Evolutionary conservation across 1,284 basidiomycete genomes (phyloP).

Genomic region (Leccinum pseudoinsigne): DNA sequence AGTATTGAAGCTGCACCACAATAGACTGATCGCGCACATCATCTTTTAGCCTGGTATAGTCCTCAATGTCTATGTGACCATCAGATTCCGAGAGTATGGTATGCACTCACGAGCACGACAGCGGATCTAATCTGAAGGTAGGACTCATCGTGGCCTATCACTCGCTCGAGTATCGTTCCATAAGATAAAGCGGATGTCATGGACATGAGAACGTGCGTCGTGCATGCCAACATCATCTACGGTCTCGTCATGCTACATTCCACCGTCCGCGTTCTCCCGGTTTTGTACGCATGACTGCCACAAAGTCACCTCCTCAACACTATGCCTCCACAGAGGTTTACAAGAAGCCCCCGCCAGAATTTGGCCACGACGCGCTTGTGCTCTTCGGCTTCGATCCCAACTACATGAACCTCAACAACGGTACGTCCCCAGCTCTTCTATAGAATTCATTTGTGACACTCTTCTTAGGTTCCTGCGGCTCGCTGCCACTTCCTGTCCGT

Average conservation of each 20-base stretch:
- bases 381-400: slow-evolving; percentile 54
- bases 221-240: neutral
- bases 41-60: no score
- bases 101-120: slow-evolving; percentile 43
- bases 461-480: slow-evolving; percentile 64
- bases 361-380: slow-evolving; percentile 52
- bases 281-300: neutral
- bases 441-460: neutral
- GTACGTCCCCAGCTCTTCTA: slow-evolving; percentile 32
- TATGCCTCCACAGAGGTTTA: slow-evolving; percentile 16
- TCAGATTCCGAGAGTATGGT: neutral
- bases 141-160: slow-evolving; percentile 58
- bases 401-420: slow-evolving; percentile 69
- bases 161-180: slow-evolving; percentile 72
- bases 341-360: slow-evolving; percentile 38
- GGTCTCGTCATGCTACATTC: neutral
- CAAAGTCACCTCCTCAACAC: neutral
- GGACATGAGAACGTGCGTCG: neutral
- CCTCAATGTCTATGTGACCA: neutral
- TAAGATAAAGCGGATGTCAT: slow-evolving; percentile 76
- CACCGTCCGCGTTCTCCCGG: neutral
- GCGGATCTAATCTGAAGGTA: slow-evolving; percentile 59
- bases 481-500: slow-evolving; percentile 61
- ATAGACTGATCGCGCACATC: no score
- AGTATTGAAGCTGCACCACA: no score